These are phyloP conservation scores for Casuarina cunninghamiana DNA, from an alignment of 306 rosid species.

Conservation along the genomic window DNA sequence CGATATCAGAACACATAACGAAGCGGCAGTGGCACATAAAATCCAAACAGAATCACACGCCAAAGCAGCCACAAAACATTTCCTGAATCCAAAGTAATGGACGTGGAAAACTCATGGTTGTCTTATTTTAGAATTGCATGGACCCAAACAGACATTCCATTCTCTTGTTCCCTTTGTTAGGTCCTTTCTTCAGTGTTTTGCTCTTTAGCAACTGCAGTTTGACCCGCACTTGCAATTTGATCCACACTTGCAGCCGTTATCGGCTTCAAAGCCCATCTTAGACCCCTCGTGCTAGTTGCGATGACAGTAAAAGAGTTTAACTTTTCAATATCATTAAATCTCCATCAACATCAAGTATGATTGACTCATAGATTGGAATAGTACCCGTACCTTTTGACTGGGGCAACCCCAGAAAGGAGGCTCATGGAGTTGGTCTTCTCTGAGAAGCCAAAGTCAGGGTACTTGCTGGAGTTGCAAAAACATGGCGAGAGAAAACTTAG, in stretches of 20 bases:
- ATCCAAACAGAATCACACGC: not conserved
- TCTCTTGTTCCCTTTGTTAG: not conserved
- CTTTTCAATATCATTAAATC: not conserved
- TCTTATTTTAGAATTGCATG: not conserved
- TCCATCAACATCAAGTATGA: not conserved
- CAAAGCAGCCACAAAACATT: not conserved
- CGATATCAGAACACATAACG: not conserved
- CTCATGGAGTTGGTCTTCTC: no score
- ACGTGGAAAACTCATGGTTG: not conserved
- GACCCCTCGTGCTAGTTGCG: conserved; percentile 14
- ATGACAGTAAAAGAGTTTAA: not conserved
- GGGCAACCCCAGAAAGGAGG: no score
- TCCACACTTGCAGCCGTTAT: conserved; percentile 33
- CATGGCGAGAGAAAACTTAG: no score
- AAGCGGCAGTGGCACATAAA: not conserved
- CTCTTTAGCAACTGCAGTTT: conserved; percentile 33
- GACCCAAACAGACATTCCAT: not conserved
- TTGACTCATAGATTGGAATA: no score
- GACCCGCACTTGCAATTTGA: conserved; percentile 31
- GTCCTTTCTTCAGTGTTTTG: not conserved
- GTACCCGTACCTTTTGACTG: no score
- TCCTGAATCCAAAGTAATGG: not conserved
- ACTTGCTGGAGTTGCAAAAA: no score
- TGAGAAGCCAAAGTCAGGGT: no score
- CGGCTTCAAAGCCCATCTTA: conserved; percentile 43